Base-by-base conservation (phyloP, 352 stramenopile species). In the Phytophthora sp. region DNA sequence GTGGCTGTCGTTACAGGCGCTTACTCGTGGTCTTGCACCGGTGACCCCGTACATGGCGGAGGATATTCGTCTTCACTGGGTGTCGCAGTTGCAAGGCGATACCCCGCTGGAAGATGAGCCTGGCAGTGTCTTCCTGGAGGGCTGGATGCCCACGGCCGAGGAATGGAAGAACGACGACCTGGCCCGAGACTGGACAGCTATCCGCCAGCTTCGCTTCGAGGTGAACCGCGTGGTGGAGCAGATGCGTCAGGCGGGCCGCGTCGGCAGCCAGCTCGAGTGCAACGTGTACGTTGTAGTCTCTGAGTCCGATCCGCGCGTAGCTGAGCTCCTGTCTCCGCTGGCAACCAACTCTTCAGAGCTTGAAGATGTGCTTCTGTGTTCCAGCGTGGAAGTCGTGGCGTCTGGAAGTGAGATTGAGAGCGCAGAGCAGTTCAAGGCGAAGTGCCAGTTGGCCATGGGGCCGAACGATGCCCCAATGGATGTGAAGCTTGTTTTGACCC, bases 21-120 rank as follows among this genome's bases (percentile, higher is more conserved):
- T 93, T 27, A 86, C 81, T 27, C 78, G 74, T 16, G 79, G 79
- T 11, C 71, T 94, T 2, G 93, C 96, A 9, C 96, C 97, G 1
- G 88, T 99, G 41, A 74, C 98, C 13, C 97, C 95, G 31, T 96
- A 99, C 77, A 98, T 98, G 56, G 94, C 96, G 15, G 96, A 99
- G 66, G 97, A 99, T 70, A 98, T 99, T 65, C 98, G 94, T 59
- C 85, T 98, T 59, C 88, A 96, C 57, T 87, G 83, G 61, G 63
- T 77, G 12, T 78, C 84, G 13, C 80, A 90, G 56, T 54, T 80
- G 3, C 71, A 82, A 27, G 66, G 74, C 7, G 57, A 60, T 24
- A 70, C 79, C 30, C 61, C 67, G 1, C 66, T 91, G 2, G 80
- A 91, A 7, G 67, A 90, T 20, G 82, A 91, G 1, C 35, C 68